phyloP scores from a whole-genome alignment of 2,329 filamentous ascomycete species.

The Cercospora sojina region DNA sequence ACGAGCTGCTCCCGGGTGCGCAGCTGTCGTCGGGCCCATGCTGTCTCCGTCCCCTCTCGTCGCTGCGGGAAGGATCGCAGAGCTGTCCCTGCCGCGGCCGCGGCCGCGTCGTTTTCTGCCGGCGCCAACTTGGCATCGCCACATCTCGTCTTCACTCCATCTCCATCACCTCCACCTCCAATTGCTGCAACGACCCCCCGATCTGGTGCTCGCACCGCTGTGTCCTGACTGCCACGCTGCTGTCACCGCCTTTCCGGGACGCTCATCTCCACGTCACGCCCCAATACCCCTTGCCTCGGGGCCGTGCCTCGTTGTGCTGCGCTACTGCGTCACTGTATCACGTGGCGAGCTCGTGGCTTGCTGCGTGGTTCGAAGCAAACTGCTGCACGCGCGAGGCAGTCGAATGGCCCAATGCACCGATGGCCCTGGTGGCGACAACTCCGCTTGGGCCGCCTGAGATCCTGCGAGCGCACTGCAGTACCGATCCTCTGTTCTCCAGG shows the following conservation, averaged over 20 bases:
- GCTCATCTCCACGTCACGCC: constrained; percentile 11
- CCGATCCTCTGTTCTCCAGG: constrained; percentile 12
- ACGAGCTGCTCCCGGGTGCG: constrained; percentile 6
- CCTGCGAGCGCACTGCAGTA: constrained; percentile 14
- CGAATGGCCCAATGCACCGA: constrained; percentile 4
- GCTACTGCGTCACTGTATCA: constrained; percentile 25
- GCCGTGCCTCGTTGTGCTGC: constrained; percentile 7
- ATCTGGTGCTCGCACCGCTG: constrained; percentile 1
- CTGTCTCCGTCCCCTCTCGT: not conserved
- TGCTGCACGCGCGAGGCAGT: constrained; percentile 11
- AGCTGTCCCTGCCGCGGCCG: not conserved
- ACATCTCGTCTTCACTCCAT: constrained; percentile 4
- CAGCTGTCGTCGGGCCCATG: not conserved
- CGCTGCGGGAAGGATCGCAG: not conserved
- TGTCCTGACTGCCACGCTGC: constrained; percentile 31
- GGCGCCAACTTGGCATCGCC: not conserved
- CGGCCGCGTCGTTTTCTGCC: not conserved
- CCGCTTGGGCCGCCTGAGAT: not conserved
- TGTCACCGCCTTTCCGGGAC: constrained; percentile 32
- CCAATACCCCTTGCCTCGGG: constrained; percentile 9
- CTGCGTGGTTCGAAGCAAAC: constrained; percentile 16
- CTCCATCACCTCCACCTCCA: not conserved
- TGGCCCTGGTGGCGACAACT: not conserved
- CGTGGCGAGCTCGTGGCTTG: constrained; percentile 25
- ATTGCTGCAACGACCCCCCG: not conserved